phyloP scores from a whole-genome alignment of 208 protist genomes.

The Strigomonas culicis region DNA sequence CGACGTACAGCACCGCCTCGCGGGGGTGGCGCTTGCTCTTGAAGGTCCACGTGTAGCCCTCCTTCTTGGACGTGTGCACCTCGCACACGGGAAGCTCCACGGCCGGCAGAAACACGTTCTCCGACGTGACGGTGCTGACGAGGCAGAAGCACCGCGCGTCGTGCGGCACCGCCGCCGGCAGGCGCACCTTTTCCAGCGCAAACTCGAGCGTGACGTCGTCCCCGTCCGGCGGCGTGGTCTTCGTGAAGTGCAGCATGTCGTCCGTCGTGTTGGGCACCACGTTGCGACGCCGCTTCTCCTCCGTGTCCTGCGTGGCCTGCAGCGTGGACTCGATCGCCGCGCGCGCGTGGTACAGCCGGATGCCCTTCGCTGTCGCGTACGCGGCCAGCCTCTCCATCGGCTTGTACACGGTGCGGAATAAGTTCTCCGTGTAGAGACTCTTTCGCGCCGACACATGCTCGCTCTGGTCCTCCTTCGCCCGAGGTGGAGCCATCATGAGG shows the following conservation, averaged over 20 bases:
- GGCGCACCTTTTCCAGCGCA: slow-evolving; percentile 48
- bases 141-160: slow-evolving; percentile 64
- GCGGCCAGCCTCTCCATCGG: slow-evolving; percentile 23
- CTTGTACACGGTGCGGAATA: slow-evolving; percentile 32
- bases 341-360: slow-evolving; percentile 26
- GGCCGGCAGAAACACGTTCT: slow-evolving; percentile 55
- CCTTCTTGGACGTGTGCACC: slow-evolving; percentile 29
- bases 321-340: slow-evolving; percentile 44
- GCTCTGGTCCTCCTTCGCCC: not conserved
- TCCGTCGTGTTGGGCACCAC: slow-evolving; percentile 34
- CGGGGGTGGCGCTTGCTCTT: slow-evolving; percentile 24
- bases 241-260: slow-evolving; percentile 20
- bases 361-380: slow-evolving; percentile 22
- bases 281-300: slow-evolving; percentile 57
- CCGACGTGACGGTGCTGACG: slow-evolving; percentile 44
- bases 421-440: slow-evolving; percentile 35
- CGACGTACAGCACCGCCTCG: slow-evolving; percentile 28
- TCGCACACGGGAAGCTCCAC: slow-evolving; percentile 38
- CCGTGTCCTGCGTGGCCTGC: slow-evolving; percentile 39
- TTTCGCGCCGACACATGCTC: slow-evolving; percentile 14
- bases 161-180: slow-evolving; percentile 24
- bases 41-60: slow-evolving; percentile 65
- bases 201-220: slow-evolving; percentile 21
- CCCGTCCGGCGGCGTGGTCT: slow-evolving; percentile 6
- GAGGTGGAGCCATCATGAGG: slow-evolving; percentile 22